Base-by-base conservation (phyloP, 1,284 basidiomycete species). In the Pseudozyma pruni region DNA sequence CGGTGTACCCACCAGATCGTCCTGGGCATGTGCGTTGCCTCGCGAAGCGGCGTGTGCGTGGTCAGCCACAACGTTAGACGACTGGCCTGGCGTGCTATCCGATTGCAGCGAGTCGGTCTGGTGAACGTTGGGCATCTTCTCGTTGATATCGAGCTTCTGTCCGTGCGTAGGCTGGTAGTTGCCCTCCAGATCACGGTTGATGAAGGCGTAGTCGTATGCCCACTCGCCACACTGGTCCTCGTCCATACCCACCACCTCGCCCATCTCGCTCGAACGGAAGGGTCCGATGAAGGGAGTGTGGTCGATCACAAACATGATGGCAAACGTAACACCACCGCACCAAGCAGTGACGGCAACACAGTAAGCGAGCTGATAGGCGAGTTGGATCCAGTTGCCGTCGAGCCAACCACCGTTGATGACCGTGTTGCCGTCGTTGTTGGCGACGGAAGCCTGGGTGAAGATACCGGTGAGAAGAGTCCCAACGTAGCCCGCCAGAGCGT, bases 211-310 rank as follows among this genome's bases (percentile, higher is more conserved):
- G 58, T 76, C 79, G 66, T 81, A 79, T 1, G 78, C 78, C 51
- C 53, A 74, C 61, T 93, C 90, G 31, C 88, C 87, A 76, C 91
- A 80, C 66, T 84, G 81, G 46, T 79, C 82, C 63, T 81, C 91
- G 83, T 97, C 93, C 87, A 95, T 90, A 46, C 93, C 93, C 49
- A 92, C 86, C 55, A 87, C 87, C 85, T 96, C 92, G 31, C 88
- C 91, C 80, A 91, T 89, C 32, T 88, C 88, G 16, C 87, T 87
- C 19, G 89, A 87, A 38, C 90, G 87, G 75, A 96, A 87, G 52
- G 88, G 86, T 41, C 92, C 85, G 19, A 89, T 89, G 53, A 53
- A 72, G 38, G 93, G 93, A 46, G 93, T 88, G 41, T 88, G 71
- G 83, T 95, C 89, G 78, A 94, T 84, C 14, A 83, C 83, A 83